Conservation (phyloP, 306 rosid species). For the Prunus salicina region DNA sequence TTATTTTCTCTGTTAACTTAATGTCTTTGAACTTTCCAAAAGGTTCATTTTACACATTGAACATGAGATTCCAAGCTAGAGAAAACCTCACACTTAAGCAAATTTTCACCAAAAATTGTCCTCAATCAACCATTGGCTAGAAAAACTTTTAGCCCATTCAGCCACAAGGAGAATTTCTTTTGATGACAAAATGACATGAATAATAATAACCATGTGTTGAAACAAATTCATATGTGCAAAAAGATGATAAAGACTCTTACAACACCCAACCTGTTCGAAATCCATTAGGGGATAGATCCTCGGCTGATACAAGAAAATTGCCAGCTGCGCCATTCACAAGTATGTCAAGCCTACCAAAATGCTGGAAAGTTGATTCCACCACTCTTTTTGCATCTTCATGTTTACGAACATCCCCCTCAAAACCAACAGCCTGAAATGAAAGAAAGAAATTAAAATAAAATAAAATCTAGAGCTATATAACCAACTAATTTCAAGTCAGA, state of each 20-base stretch:
- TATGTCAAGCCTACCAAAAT: conserved; percentile 74
- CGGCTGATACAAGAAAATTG: conserved; percentile 74
- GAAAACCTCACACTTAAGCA: background rate
- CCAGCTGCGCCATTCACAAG: conserved; percentile 95
- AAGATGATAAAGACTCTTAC: background rate
- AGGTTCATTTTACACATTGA: background rate
- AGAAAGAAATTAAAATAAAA: background rate
- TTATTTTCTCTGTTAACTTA: background rate
- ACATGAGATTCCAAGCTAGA: background rate
- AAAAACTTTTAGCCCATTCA: background rate
- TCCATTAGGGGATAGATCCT: conserved; percentile 92
- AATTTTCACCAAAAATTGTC: background rate
- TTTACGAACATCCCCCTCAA: conserved; percentile 87
- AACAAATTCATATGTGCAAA: background rate
- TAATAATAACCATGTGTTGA: background rate
- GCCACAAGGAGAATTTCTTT: background rate
- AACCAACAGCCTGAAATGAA: conserved; percentile 57
- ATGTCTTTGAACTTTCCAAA: background rate
- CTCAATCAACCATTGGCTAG: background rate
- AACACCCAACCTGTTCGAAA: conserved; percentile 73
- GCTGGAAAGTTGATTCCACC: conserved; percentile 63
- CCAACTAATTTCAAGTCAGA: background rate
- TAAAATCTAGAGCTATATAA: background rate
- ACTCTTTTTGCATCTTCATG: conserved; percentile 79
- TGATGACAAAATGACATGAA: background rate